phyloP scores from a whole-genome alignment of 805 yeast genomes.

The Lipomyces lipofer region DNA sequence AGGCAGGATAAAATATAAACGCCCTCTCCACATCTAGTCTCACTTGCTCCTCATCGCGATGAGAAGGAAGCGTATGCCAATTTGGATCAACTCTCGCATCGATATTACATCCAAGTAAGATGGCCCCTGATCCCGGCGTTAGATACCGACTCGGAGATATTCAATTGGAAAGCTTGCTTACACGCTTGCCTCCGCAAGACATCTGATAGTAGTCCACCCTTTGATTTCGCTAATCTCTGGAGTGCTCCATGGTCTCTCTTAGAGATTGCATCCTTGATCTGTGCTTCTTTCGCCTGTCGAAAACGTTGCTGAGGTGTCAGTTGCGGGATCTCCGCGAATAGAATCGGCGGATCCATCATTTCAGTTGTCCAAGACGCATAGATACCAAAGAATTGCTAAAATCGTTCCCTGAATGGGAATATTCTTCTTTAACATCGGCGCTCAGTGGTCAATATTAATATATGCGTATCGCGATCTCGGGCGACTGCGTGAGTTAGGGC shows the following conservation, averaged over 20 bases:
- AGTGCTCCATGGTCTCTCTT: constrained; percentile 12
- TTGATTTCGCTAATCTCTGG: constrained; percentile 20
- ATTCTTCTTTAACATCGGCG: no score
- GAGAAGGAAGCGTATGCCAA: constrained; percentile 46
- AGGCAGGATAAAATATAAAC: constrained; percentile 48
- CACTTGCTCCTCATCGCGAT: constrained; percentile 78
- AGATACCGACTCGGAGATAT: background rate
- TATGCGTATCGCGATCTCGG: no score
- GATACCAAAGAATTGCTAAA: no score
- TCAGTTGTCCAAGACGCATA: no score
- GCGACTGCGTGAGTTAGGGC: no score
- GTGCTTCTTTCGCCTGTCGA: constrained; percentile 15
- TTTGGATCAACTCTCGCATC: constrained; percentile 15
- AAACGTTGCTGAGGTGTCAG: constrained; percentile 2
- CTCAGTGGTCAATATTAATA: no score
- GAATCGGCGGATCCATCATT: constrained; percentile 16
- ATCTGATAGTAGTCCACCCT: constrained; percentile 23
- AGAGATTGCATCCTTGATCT: constrained; percentile 14
- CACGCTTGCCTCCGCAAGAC: constrained; percentile 21
- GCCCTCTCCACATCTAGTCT: constrained; percentile 75
- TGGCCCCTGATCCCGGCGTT: constrained; percentile 17
- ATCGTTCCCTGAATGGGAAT: no score
- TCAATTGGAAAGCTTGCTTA: background rate
- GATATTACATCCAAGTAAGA: constrained; percentile 25
- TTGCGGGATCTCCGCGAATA: constrained; percentile 5